These are phyloP conservation scores for Artemisia argyi DNA, from an alignment of 129 eudicot species.

Conservation along the genomic window DNA sequence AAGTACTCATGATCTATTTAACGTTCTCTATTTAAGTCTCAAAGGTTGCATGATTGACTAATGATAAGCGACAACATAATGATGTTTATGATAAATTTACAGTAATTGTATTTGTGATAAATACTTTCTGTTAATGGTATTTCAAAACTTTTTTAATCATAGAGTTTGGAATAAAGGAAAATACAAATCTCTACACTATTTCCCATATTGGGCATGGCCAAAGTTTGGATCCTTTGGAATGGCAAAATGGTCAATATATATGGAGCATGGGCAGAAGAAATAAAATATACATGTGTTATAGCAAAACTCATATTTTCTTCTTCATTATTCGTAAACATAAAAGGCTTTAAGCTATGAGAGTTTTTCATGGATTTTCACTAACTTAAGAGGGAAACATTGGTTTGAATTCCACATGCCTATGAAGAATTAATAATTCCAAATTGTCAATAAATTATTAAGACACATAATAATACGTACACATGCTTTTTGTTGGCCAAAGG, in stretches of 20 bases:
- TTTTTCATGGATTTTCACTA: no score
- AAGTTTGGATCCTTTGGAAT: constrained; percentile 26
- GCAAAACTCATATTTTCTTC: constrained; percentile 7
- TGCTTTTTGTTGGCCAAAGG: constrained; percentile 2
- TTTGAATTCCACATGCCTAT: constrained; percentile 8
- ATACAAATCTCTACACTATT: constrained; percentile 22
- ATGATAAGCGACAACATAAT: not conserved
- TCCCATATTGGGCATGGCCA: constrained; percentile 28
- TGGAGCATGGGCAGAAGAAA: constrained; percentile 23
- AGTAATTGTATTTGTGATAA: not conserved
- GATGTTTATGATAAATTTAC: not conserved
- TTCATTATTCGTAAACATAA: not conserved
- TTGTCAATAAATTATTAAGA: not conserved
- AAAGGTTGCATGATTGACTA: constrained; percentile 19
- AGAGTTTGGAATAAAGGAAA: constrained; percentile 17
- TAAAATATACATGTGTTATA: not conserved
- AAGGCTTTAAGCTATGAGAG: no score
- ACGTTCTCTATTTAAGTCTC: constrained; percentile 6
- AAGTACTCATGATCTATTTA: constrained; percentile 3
- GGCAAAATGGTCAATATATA: constrained; percentile 22
- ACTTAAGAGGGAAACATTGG: no score
- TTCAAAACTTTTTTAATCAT: constrained; percentile 16
- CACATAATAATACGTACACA: not conserved
- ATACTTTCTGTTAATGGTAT: constrained; percentile 24
- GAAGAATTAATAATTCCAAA: constrained; percentile 8